These are phyloP conservation scores for Colletotrichum limetticola DNA, from an alignment of 2,329 filamentous ascomycete genomes.

Conservation along the genomic window DNA sequence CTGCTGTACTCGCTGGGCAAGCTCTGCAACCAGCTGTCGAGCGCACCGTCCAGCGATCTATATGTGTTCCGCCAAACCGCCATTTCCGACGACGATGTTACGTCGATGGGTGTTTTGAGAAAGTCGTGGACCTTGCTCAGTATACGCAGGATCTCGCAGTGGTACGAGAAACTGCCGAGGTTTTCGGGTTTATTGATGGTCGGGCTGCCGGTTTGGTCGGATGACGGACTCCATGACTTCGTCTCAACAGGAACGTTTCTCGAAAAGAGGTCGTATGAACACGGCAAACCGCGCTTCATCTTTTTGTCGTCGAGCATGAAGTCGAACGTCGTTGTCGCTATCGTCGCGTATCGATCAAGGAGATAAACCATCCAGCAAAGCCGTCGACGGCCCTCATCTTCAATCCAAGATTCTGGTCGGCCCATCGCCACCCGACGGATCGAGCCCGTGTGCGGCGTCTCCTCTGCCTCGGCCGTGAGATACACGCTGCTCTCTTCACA, in stretches of 20 bases:
- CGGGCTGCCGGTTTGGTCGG: slow-evolving; percentile 39
- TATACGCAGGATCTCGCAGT: slow-evolving; percentile 56
- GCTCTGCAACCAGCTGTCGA: slow-evolving; percentile 54
- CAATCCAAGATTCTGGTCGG: slow-evolving; percentile 55
- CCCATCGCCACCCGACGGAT: slow-evolving; percentile 47
- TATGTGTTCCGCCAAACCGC: slow-evolving; percentile 54
- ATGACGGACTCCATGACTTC: slow-evolving; percentile 40
- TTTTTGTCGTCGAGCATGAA: slow-evolving; percentile 53
- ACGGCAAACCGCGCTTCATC: slow-evolving; percentile 53
- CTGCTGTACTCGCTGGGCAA: slow-evolving; percentile 56
- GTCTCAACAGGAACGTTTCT: slow-evolving; percentile 56
- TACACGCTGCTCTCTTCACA: slow-evolving; percentile 52
- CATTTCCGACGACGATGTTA: slow-evolving; percentile 50
- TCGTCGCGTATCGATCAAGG: slow-evolving; percentile 55
- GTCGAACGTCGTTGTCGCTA: slow-evolving; percentile 53
- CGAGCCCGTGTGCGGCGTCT: slow-evolving; percentile 47
- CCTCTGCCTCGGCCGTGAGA: slow-evolving; percentile 45
- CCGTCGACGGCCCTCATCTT: slow-evolving; percentile 54
- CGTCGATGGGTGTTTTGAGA: slow-evolving; percentile 51
- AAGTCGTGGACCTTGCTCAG: slow-evolving; percentile 56
- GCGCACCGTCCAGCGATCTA: slow-evolving; percentile 49
- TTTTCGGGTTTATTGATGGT: slow-evolving; percentile 52
- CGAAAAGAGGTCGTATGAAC: slow-evolving; percentile 57
- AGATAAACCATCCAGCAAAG: slow-evolving; percentile 59
- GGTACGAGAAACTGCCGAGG: slow-evolving; percentile 56